These are phyloP conservation scores for Alternaria consortialis DNA, from an alignment of 2,329 filamentous ascomycete genomes.

Conservation along the genomic window DNA sequence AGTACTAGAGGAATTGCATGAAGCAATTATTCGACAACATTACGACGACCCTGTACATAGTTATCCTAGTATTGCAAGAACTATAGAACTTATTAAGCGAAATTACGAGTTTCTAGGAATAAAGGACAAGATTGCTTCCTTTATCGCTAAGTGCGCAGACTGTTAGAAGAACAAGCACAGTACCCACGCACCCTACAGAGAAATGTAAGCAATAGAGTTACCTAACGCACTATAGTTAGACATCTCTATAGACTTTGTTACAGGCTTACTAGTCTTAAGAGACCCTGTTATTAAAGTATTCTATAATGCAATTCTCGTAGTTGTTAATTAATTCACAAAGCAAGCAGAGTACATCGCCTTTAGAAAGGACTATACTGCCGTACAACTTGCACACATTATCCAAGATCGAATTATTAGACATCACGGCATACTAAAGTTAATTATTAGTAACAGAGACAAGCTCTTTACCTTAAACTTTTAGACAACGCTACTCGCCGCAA, in stretches of 20 bases:
- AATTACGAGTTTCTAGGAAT: slow-evolving; percentile 9
- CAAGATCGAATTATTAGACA: neutral
- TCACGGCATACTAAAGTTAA: neutral
- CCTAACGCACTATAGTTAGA: slow-evolving; percentile 10
- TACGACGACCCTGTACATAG: neutral
- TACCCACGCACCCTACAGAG: slow-evolving; percentile 8
- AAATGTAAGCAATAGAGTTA: slow-evolving; percentile 13
- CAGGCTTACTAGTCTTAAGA: slow-evolving; percentile 1
- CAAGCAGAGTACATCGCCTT: neutral
- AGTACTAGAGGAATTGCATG: slow-evolving; percentile 1
- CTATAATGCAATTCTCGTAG: slow-evolving; percentile 5
- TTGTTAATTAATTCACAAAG: slow-evolving; percentile 7
- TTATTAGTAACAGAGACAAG: slow-evolving; percentile 12
- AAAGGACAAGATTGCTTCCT: slow-evolving; percentile 8
- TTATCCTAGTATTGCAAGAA: neutral
- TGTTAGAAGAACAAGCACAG: slow-evolving; percentile 15
- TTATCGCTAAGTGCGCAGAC: slow-evolving; percentile 6
- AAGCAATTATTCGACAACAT: neutral
- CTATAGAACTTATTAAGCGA: slow-evolving; percentile 5
- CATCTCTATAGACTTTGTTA: slow-evolving; percentile 18
- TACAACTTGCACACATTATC: neutral
- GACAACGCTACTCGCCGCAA: neutral
- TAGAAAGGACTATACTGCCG: neutral
- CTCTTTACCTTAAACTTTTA: slow-evolving; percentile 5
- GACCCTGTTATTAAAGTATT: neutral